Percentiles rank a stretch among this genome's conserved stretches.
These are phyloP conservation scores for Fusarium tricinctum DNA, from an alignment of 2,329 filamentous ascomycete species.

Conservation along the genomic window DNA sequence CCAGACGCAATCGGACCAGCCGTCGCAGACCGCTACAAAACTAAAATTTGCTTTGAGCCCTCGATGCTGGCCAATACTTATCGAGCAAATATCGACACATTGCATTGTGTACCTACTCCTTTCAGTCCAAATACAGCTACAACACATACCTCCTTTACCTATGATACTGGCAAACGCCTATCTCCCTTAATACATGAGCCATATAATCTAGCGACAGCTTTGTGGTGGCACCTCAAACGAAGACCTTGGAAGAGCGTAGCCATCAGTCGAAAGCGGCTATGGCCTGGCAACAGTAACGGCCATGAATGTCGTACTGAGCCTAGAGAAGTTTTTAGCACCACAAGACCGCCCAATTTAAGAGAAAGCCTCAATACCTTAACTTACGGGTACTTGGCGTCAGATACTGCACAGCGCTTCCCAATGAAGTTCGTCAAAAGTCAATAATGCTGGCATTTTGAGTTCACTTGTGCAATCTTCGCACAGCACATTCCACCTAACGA, in stretches of 20 bases:
- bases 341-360: slow-evolving; percentile 31
- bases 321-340: slow-evolving; percentile 32
- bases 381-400: slow-evolving; percentile 3
- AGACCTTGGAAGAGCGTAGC: neutral
- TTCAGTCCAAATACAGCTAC: neutral
- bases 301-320: neutral
- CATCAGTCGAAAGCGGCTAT: neutral
- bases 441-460: slow-evolving; percentile 13
- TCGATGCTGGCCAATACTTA: slow-evolving; percentile 34
- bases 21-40: slow-evolving; percentile 44
- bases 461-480: slow-evolving; percentile 9
- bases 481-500: slow-evolving; percentile 9
- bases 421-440: slow-evolving; percentile 7
- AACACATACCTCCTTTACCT: neutral
- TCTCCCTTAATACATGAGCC: neutral
- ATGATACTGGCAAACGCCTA: neutral
- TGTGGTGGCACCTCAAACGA: neutral
- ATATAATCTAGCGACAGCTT: neutral
- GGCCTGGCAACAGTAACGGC: neutral
- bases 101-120: slow-evolving; percentile 9
- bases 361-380: slow-evolving; percentile 8
- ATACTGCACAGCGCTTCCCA: neutral
- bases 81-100: slow-evolving; percentile 37
- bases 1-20: slow-evolving; percentile 31
- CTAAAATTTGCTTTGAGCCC: slow-evolving; percentile 22